Percentiles rank a stretch among this genome's conserved stretches.
These are phyloP conservation scores for Effrenium voratum DNA, from an alignment of 73 alveolate species.

Conservation along the genomic window DNA sequence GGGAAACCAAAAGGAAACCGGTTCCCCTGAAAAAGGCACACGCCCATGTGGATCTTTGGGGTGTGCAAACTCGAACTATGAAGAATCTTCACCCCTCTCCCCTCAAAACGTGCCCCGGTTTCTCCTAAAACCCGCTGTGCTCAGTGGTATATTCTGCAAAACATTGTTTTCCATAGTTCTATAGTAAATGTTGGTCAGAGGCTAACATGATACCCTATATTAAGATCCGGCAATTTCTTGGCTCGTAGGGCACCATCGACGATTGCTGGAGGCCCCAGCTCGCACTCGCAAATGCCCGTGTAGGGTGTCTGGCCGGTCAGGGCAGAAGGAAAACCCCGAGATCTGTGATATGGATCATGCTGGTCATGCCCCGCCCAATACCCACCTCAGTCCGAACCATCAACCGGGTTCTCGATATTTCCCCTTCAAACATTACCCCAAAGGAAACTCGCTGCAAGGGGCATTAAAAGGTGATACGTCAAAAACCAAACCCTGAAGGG, in stretches of 20 bases:
- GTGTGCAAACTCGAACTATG: no score
- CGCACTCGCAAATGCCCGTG: constrained; percentile 57
- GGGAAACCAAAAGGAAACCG: no score
- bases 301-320: constrained; percentile 45
- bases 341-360: neutral
- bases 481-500: neutral
- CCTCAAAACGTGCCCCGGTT: neutral
- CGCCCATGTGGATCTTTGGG: no score
- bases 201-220: neutral
- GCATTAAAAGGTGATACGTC: neutral
- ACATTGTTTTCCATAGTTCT: neutral
- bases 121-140: neutral
- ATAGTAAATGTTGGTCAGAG: neutral
- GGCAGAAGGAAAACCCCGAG: neutral
- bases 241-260: neutral
- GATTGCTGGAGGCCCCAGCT: neutral
- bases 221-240: neutral
- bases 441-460: no score
- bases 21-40: no score
- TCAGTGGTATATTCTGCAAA: neutral
- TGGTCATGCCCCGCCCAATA: neutral
- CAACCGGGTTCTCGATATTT: neutral
- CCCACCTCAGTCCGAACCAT: neutral
- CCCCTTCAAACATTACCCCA: neutral
- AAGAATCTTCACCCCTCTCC: neutral